Conservation (phyloP, 108 stramenopile species). For the Craspedostauros australis region DNA sequence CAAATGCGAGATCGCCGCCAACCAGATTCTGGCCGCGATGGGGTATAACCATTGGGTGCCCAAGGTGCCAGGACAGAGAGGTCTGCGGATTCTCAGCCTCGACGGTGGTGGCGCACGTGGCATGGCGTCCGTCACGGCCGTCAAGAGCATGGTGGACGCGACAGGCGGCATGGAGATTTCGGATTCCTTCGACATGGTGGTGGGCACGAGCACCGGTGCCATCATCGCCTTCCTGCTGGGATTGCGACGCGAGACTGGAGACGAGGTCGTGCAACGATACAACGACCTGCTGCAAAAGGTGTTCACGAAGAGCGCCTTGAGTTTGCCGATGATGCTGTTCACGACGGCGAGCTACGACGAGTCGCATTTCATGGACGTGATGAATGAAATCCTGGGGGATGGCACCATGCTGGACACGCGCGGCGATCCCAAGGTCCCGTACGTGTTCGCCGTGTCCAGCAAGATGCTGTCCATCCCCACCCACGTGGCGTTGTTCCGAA, state of each 20-base stretch:
- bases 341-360: conserved; percentile 84
- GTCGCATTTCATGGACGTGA: conserved; percentile 67
- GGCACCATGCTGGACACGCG: conserved; percentile 73
- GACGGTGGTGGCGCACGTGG: conserved; percentile 81
- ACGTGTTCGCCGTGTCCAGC: conserved; percentile 60
- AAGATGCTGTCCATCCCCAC: conserved; percentile 78
- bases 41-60: conserved; percentile 80
- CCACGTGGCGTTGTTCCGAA: conserved; percentile 68
- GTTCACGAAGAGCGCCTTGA: conserved; percentile 71
- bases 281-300: conserved; percentile 67
- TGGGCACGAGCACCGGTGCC: conserved; percentile 81
- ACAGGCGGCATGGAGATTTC: conserved; percentile 64
- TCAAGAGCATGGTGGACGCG: conserved; percentile 52
- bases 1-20: too few species aligned
- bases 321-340: conserved; percentile 66
- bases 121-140: conserved; percentile 66
- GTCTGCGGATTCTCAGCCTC: conserved; percentile 45
- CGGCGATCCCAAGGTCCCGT: conserved; percentile 61
- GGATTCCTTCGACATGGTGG: conserved; percentile 80
- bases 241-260: conserved; percentile 57
- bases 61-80: conserved; percentile 65
- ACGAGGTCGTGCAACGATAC: conserved; percentile 63
- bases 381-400: conserved; percentile 63
- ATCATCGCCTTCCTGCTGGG: conserved; percentile 75
- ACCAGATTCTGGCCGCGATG: conserved; percentile 75